A percentile compares a stretch with the other conserved stretches of the same genome.
phyloP scores from a whole-genome alignment of 2,329 filamentous ascomycete genomes.

The Colletotrichum lupini region DNA sequence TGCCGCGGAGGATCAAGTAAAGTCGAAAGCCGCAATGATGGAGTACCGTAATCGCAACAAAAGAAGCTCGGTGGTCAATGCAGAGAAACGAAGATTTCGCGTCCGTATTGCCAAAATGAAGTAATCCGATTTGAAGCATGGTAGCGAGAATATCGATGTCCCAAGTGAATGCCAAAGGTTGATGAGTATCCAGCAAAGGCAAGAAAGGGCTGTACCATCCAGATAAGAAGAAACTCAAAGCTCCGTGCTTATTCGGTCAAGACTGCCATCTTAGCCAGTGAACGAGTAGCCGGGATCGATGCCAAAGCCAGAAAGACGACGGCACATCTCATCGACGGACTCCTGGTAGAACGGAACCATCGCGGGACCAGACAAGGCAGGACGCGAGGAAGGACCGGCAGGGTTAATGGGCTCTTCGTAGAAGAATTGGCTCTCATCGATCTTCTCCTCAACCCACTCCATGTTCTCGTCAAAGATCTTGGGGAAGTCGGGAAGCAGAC shows the following conservation, averaged over 20 bases:
- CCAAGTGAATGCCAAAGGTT: neutral
- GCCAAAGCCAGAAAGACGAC: neutral
- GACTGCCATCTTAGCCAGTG: neutral
- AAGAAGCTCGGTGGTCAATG: neutral
- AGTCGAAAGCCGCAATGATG: neutral
- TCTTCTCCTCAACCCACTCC: conserved; percentile 12
- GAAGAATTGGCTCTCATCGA: neutral
- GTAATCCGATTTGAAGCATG: neutral
- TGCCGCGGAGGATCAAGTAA: neutral
- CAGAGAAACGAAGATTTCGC: neutral
- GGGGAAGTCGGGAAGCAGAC: conserved; percentile 18
- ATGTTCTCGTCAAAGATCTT: conserved; percentile 9
- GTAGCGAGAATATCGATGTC: neutral
- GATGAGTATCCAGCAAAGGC: neutral
- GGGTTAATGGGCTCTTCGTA: neutral
- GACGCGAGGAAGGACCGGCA: neutral
- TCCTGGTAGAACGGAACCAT: neutral
- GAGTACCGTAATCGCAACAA: neutral
- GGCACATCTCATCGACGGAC: conserved; percentile 20
- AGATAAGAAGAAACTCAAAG: neutral
- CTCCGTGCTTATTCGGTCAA: neutral
- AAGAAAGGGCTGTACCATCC: neutral
- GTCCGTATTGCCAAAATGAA: neutral
- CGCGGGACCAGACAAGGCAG: neutral
- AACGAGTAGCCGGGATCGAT: neutral